These are phyloP conservation scores for Phlyctochytrium planicorne DNA, from an alignment of 192 early-diverging fungal species.

Conservation along the genomic window DNA sequence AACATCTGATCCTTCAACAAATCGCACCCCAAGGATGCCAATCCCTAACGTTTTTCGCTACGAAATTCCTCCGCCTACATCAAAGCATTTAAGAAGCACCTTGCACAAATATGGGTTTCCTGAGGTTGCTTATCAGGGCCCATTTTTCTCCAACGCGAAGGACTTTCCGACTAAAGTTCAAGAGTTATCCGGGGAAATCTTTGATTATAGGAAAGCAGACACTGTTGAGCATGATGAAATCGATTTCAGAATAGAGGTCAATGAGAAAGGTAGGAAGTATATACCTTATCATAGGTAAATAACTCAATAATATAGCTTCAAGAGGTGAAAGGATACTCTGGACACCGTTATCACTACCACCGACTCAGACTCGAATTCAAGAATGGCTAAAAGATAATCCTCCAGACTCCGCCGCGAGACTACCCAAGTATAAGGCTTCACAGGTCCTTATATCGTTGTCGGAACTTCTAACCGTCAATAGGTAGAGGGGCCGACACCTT, in stretches of 20 bases:
- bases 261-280: too few relatives aligned
- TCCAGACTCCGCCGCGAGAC: too few relatives aligned
- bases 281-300: too few relatives aligned
- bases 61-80: constrained; percentile 38
- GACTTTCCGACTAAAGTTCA: constrained; percentile 57
- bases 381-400: constrained; percentile 47
- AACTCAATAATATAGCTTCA: too few relatives aligned
- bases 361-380: constrained; percentile 23
- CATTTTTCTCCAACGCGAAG: constrained; percentile 54
- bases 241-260: too few relatives aligned
- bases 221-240: too few relatives aligned
- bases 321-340: too few relatives aligned
- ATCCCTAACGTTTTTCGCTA: constrained; percentile 29
- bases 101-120: constrained; percentile 31
- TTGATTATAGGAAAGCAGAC: background rate
- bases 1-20: too few relatives aligned
- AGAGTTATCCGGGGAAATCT: constrained; percentile 41
- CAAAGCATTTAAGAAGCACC: constrained; percentile 30
- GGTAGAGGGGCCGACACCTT: constrained; percentile 65
- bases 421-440: too few relatives aligned
- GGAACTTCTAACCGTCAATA: too few relatives aligned
- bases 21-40: too few relatives aligned
- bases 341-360: constrained; percentile 43
- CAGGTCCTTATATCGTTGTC: too few relatives aligned
- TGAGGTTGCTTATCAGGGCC: constrained; percentile 52